Evolutionary conservation across 1,284 basidiomycete species (phyloP), one percentile per base, ranked within the genome.

Genomic region (Apiotrichum porosum): DNA sequence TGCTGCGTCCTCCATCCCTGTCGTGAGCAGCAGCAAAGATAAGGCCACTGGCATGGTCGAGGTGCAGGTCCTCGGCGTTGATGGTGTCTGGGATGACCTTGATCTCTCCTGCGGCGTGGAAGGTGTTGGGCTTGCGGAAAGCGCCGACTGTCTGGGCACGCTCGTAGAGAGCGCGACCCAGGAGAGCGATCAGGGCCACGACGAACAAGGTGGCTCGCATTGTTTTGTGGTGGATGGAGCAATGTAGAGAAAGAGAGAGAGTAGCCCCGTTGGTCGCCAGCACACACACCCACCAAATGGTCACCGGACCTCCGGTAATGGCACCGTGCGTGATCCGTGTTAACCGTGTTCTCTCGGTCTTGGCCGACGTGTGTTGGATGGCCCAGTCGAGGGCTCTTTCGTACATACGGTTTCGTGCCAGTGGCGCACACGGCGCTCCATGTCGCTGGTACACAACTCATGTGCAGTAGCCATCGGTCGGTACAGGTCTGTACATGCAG

Each of bases 1-100:
- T 76, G 56, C 9, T 17, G 17, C 54, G 44, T n/a, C 33, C 31
- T 14, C 33, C 39, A 37, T 48, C 48, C n/a, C 17, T n/a, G 31
- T 39, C 51, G 37, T 52, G 44, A 23, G 35, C 44, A 3, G 53
- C 43, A 2, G 53, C 22, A 17, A 47, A 55, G 43, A 55, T 45
- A 33, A 54, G 48, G 3, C 47, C 47, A 6, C 28, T 19, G 9
- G 5, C 23, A 2, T 13, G 6, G 44, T 53, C 39, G 24, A 36
- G 38, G 33, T 55, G 53, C 30, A 55, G 44, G 47, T 55, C 53
- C 41, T 55, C 53, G 41, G 42, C 44, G 41, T 55, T 49, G 37
- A 44, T 38, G 24, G 51, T 53, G 31, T 45, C 41, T 19, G 32
- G 17, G 34, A 55, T 55, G 23, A 26, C 15, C n/a, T 19, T 28